Conservation (phyloP, 306 rosid species). For the Mucuna pruriens region DNA sequence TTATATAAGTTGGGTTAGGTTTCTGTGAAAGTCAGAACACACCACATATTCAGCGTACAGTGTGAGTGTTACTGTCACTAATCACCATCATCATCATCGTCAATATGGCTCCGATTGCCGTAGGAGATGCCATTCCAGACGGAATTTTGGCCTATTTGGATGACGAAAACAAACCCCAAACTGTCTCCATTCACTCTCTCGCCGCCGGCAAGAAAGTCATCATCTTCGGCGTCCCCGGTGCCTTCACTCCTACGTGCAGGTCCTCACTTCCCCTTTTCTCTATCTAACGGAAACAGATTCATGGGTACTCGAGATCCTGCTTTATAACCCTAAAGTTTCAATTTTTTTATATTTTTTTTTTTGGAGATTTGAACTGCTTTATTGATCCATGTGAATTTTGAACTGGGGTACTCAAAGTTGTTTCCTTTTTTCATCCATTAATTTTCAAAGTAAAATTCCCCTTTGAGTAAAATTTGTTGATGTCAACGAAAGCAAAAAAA, state of each 20-base stretch:
- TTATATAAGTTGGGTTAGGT: neutral
- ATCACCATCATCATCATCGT: neutral
- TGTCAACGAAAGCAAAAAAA: neutral
- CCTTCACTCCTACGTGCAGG: constrained; percentile 97
- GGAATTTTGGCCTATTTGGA: constrained; percentile 68
- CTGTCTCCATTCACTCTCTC: constrained; percentile 66
- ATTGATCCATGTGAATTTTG: neutral
- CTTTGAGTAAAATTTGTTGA: neutral
- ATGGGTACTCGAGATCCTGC: constrained; percentile 9
- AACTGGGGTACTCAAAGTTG: neutral
- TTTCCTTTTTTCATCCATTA: too few species aligned
- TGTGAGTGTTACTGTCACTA: too few species aligned
- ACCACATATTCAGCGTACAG: neutral
- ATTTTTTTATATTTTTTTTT: too few species aligned
- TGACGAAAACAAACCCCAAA: constrained; percentile 54
- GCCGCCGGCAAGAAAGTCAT: constrained; percentile 76
- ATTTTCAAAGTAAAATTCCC: too few species aligned
- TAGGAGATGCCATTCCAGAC: constrained; percentile 69
- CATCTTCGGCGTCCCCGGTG: constrained; percentile 92
- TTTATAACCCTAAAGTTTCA: neutral
- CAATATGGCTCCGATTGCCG: constrained; percentile 72
- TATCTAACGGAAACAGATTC: neutral
- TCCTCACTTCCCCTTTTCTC: neutral
- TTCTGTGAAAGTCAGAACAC: neutral
- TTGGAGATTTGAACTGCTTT: neutral